A percentile compares a stretch with the other conserved stretches of the same genome.
These are phyloP conservation scores for Thraustotheca clavata DNA, from an alignment of 352 stramenopile genomes.

Conservation along the genomic window DNA sequence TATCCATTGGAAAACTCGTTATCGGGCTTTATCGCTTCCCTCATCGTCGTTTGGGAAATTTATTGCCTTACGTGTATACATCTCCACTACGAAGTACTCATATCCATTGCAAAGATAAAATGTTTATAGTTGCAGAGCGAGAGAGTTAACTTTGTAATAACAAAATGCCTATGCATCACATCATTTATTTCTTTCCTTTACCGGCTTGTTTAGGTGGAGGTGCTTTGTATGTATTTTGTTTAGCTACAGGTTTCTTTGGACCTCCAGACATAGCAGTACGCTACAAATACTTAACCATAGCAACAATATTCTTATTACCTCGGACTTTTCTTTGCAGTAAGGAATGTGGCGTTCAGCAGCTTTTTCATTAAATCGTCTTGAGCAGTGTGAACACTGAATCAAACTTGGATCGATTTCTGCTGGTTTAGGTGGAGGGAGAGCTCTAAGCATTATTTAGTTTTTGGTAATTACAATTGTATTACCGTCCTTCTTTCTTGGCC, in stretches of 20 bases:
- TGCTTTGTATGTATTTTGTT: conserved; percentile 29
- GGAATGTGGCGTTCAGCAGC: conserved; percentile 89
- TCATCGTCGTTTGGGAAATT: conserved; percentile 31
- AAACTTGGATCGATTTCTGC: conserved; percentile 71
- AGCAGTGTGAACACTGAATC: conserved; percentile 88
- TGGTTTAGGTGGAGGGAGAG: conserved; percentile 46
- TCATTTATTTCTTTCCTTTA: conserved; percentile 24
- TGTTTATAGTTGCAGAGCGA: conserved; percentile 37
- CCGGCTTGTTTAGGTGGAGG: conserved; percentile 16
- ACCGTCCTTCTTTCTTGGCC: conserved; percentile 51
- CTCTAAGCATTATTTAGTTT: conserved; percentile 17
- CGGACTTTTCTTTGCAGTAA: conserved; percentile 81
- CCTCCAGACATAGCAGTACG: not conserved
- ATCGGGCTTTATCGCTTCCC: conserved; percentile 36
- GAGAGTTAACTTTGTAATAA: not conserved
- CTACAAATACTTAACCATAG: not conserved
- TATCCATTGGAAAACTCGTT: conserved; percentile 39
- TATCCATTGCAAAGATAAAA: conserved; percentile 36
- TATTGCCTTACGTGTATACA: conserved; percentile 47
- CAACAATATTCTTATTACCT: not conserved
- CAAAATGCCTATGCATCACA: not conserved
- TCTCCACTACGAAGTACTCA: conserved; percentile 34
- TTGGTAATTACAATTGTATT: not conserved
- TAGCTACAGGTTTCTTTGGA: conserved; percentile 27
- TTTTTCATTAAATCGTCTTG: conserved; percentile 86